These are phyloP conservation scores for Physocladia obscura DNA, from an alignment of 192 early-diverging fungal genomes.

Conservation along the genomic window DNA sequence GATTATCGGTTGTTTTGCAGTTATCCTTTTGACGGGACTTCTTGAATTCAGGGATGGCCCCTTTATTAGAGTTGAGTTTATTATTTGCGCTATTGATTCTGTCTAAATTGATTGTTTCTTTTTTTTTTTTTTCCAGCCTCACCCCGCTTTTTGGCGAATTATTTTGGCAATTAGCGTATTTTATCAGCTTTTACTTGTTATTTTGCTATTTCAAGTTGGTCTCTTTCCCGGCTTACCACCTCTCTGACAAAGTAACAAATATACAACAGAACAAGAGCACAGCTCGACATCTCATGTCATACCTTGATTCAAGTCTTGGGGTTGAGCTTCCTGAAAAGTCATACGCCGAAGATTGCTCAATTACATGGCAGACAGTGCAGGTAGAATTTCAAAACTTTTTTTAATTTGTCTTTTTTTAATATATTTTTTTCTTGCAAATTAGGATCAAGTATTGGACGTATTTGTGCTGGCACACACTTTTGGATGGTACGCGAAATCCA, in stretches of 20 bases:
- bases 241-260: neutral
- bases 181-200: conserved; percentile 88
- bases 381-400: conserved; percentile 41
- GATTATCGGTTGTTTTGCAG: conserved; percentile 22
- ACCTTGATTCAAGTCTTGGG: conserved; percentile 79
- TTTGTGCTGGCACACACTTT: conserved; percentile 91
- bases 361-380: conserved; percentile 73
- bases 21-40: conserved; percentile 81
- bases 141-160: conserved; percentile 89
- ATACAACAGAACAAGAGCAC: conserved; percentile 75
- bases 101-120: neutral
- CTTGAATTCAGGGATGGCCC: conserved; percentile 92
- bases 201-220: conserved; percentile 83
- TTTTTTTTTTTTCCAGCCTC: conserved; percentile 68
- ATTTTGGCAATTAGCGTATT: conserved; percentile 81
- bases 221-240: neutral
- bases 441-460: conserved; percentile 86
- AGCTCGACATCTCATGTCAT: conserved; percentile 74
- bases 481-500: conserved; percentile 92
- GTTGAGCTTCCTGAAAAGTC: conserved; percentile 83
- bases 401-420: neutral
- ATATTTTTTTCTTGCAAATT: conserved; percentile 1
- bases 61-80: conserved; percentile 67
- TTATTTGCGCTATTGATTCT: conserved; percentile 2
- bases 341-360: conserved; percentile 86